A percentile compares a stretch with the other conserved stretches of the same genome.
Evolutionary conservation across 2,329 filamentous ascomycete genomes (phyloP).

Genomic region (Sordariomycetes sp.): DNA sequence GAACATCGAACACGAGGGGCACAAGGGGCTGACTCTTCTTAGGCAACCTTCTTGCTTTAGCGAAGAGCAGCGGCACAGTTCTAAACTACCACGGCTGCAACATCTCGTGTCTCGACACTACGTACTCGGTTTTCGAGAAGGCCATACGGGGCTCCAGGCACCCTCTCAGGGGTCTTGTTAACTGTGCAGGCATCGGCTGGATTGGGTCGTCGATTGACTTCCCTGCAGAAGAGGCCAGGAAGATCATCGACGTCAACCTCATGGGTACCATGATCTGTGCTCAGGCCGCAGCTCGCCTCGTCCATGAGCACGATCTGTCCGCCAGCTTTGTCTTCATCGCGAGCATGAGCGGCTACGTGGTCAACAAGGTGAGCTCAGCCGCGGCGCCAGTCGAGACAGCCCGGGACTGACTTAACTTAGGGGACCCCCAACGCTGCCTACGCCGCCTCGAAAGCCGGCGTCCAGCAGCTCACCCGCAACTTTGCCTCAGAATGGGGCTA

Average conservation of each 20-base stretch:
- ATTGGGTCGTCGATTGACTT: constrained; percentile 16
- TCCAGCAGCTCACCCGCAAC: constrained; percentile 39
- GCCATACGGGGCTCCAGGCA: too few relatives aligned
- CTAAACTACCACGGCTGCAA: not conserved
- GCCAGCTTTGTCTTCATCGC: constrained; percentile 39
- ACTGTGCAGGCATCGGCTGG: constrained; percentile 19
- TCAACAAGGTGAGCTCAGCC: too few relatives aligned
- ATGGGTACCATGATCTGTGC: constrained; percentile 28
- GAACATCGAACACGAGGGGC: not conserved
- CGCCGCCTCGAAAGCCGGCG: constrained; percentile 44
- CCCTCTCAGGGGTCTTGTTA: constrained; percentile 19
- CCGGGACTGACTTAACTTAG: too few relatives aligned
- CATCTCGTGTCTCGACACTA: not conserved
- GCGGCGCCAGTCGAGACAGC: too few relatives aligned
- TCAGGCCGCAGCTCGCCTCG: constrained; percentile 34
- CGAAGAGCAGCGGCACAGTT: not conserved
- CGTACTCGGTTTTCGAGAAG: not conserved
- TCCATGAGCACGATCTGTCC: constrained; percentile 24
- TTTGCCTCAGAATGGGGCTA: constrained; percentile 45
- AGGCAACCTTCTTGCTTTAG: not conserved
- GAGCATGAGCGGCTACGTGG: constrained; percentile 39
- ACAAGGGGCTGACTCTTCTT: not conserved
- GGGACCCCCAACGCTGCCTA: constrained; percentile 34
- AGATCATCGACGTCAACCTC: constrained; percentile 2
- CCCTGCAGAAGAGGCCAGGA: constrained; percentile 7